These are phyloP conservation scores for Ochetophila trinervis DNA, from an alignment of 306 rosid genomes.

Conservation along the genomic window DNA sequence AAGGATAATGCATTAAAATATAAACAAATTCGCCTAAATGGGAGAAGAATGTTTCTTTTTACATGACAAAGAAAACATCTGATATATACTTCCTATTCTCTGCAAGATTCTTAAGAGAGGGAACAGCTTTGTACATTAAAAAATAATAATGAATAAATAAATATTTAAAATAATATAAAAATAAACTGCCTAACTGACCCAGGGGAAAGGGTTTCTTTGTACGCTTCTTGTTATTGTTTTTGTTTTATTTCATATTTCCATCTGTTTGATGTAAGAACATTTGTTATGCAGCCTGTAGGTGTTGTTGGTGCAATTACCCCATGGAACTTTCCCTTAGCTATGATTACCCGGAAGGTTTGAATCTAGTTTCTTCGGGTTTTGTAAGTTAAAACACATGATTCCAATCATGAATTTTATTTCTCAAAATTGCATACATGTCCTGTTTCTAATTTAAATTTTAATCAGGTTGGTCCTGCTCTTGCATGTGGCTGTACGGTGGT, in stretches of 20 bases:
- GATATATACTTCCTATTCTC: too few relatives aligned
- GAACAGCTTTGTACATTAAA: too few relatives aligned
- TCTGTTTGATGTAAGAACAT: not conserved
- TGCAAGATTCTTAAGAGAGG: too few relatives aligned
- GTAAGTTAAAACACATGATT: slow-evolving; percentile 1
- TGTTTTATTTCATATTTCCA: not conserved
- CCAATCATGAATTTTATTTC: slow-evolving; percentile 3
- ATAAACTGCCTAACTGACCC: too few relatives aligned
- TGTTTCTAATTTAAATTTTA: slow-evolving; percentile 16
- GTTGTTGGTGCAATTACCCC: slow-evolving; percentile 94
- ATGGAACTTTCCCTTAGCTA: slow-evolving; percentile 98
- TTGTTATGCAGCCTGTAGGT: slow-evolving; percentile 84
- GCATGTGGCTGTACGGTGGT: slow-evolving; percentile 97
- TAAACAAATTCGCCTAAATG: too few relatives aligned
- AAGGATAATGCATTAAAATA: too few relatives aligned
- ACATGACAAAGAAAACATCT: too few relatives aligned
- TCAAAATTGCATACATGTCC: slow-evolving; percentile 10
- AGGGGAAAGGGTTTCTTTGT: not conserved
- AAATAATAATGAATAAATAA: too few relatives aligned
- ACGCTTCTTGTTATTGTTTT: not conserved
- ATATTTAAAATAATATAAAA: too few relatives aligned
- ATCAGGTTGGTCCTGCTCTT: slow-evolving; percentile 98
- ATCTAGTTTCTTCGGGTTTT: not conserved
- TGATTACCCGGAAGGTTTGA: slow-evolving; percentile 89
- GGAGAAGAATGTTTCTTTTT: too few relatives aligned